Conservation (phyloP, 306 rosid genomes). For the Cucumis cinereus region DNA sequence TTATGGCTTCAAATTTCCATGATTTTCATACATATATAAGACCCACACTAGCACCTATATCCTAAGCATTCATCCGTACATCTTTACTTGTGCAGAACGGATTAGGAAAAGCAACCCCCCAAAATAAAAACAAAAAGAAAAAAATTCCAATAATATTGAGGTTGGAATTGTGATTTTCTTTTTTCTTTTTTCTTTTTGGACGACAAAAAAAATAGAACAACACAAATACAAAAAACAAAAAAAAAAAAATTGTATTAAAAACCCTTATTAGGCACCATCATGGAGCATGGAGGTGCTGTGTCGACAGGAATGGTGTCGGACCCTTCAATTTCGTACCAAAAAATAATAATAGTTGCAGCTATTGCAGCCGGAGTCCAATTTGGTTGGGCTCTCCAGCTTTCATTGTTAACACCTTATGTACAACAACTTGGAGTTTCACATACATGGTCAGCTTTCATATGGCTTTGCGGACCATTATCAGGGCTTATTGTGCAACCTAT, state of each 20-base stretch:
- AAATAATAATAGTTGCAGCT: constrained; percentile 47
- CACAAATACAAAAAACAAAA: not conserved
- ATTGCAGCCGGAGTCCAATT: constrained; percentile 85
- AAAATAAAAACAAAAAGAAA: too few relatives aligned
- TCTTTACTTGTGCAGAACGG: too few relatives aligned
- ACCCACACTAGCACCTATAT: too few relatives aligned
- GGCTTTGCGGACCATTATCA: constrained; percentile 91
- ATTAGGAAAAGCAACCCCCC: too few relatives aligned
- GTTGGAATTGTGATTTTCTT: not conserved
- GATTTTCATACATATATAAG: too few relatives aligned
- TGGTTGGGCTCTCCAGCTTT: constrained; percentile 86
- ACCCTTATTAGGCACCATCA: not conserved
- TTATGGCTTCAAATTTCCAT: too few relatives aligned
- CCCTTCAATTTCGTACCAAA: constrained; percentile 18
- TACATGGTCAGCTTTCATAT: constrained; percentile 56
- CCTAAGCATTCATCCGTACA: too few relatives aligned
- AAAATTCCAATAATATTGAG: too few relatives aligned
- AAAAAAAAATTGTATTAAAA: not conserved
- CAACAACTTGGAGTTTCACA: constrained; percentile 69
- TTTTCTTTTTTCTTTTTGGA: not conserved
- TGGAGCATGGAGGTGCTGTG: not conserved
- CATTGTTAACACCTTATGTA: constrained; percentile 65
- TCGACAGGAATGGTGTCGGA: not conserved
- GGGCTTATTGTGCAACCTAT: constrained; percentile 75
- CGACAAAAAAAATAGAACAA: not conserved